Evolutionary conservation across 2,329 filamentous ascomycete genomes (phyloP).

Genomic region (Fusarium nisikadoi): DNA sequence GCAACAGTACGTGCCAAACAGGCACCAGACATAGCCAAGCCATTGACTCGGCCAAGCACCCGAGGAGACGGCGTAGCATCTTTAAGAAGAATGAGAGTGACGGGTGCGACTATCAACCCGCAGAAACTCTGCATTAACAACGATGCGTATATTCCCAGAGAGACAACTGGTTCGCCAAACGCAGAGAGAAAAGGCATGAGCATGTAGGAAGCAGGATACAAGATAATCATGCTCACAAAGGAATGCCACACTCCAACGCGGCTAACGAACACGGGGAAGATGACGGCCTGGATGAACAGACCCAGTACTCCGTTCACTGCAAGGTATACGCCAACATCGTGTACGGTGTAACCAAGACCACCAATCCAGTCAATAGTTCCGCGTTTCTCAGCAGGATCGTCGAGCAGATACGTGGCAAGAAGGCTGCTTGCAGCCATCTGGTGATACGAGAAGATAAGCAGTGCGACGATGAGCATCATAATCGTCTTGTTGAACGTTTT

Average conservation of each 20-base stretch:
- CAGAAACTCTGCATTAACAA: slow-evolving; percentile 73
- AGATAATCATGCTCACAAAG: slow-evolving; percentile 71
- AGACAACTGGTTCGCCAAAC: slow-evolving; percentile 63
- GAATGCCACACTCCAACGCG: slow-evolving; percentile 74
- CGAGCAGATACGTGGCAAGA: slow-evolving; percentile 56
- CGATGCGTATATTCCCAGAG: slow-evolving; percentile 72
- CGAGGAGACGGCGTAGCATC: slow-evolving; percentile 72
- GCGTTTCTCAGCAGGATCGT: slow-evolving; percentile 40
- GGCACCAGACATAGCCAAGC: slow-evolving; percentile 76
- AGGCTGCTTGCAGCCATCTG: slow-evolving; percentile 58
- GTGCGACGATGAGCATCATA: slow-evolving; percentile 50
- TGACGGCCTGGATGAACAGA: slow-evolving; percentile 75
- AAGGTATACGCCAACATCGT: slow-evolving; percentile 75
- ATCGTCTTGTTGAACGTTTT: slow-evolving; percentile 51
- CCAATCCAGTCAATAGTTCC: slow-evolving; percentile 59
- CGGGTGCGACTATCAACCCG: slow-evolving; percentile 74
- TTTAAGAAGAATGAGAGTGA: slow-evolving; percentile 77
- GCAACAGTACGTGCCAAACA: slow-evolving; percentile 76
- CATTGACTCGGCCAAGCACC: slow-evolving; percentile 76
- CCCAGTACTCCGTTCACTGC: slow-evolving; percentile 77
- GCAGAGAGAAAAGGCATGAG: slow-evolving; percentile 75
- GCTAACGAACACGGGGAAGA: slow-evolving; percentile 74
- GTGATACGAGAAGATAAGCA: slow-evolving; percentile 57
- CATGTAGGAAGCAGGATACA: slow-evolving; percentile 75
- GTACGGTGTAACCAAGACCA: slow-evolving; percentile 72